Percentiles rank a stretch among this genome's conserved stretches.
phyloP scores from a whole-genome alignment of 768 basidiomycete genomes.

The Boletus fagicola region DNA sequence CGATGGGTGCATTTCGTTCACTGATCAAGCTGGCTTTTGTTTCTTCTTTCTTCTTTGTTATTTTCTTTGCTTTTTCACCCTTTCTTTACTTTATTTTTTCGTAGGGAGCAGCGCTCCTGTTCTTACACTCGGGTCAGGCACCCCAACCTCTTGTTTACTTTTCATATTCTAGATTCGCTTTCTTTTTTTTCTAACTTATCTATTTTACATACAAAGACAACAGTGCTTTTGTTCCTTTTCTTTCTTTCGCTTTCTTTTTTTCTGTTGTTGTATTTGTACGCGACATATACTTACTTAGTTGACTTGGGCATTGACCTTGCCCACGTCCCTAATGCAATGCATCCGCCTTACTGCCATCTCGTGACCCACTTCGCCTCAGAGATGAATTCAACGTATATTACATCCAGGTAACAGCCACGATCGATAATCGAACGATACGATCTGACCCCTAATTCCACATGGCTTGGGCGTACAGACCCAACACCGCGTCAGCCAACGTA shows the following conservation, averaged over 20 bases:
- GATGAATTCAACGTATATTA: neutral
- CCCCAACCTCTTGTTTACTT: neutral
- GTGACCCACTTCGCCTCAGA: neutral
- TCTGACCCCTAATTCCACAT: constrained; percentile 29
- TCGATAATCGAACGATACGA: neutral
- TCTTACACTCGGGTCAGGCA: neutral
- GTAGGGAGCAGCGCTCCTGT: neutral
- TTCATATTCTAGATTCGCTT: neutral
- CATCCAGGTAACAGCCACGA: neutral
- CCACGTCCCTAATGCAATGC: neutral
- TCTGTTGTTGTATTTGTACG: neutral
- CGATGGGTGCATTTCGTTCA: neutral
- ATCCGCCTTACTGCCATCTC: neutral
- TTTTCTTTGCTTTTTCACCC: neutral
- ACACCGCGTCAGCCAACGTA: constrained; percentile 37
- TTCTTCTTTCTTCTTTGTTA: no score
- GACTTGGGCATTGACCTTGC: neutral
- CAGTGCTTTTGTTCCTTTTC: neutral
- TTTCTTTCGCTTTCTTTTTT: neutral
- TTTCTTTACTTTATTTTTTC: neutral
- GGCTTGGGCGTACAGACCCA: constrained; percentile 41
- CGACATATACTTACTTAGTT: neutral
- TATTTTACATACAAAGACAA: constrained; percentile 9
- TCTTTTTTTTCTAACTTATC: constrained; percentile 17
- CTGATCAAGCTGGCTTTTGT: neutral